phyloP scores from a whole-genome alignment of 2,329 filamentous ascomycete species.

The Pseudocercospora vitis region DNA sequence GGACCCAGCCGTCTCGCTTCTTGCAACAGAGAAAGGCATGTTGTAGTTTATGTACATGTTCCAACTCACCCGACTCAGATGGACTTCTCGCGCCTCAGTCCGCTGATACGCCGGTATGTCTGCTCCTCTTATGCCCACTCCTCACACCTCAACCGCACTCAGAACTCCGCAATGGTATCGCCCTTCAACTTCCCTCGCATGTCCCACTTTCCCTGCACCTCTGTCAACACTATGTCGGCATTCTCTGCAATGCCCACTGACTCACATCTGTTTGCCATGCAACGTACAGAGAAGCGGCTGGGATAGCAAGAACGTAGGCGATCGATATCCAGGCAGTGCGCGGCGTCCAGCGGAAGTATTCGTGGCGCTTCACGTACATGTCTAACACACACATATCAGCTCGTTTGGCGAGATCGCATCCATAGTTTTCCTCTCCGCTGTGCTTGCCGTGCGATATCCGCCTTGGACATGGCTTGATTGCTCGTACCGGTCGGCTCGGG shows the following conservation, averaged over 20 bases:
- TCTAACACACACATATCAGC: too few species aligned
- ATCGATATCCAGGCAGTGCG: constrained; percentile 78
- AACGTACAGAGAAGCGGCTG: constrained; percentile 66
- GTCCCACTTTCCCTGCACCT: constrained; percentile 74
- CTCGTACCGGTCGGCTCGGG: constrained; percentile 18
- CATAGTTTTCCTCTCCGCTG: too few species aligned
- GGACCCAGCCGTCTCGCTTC: too few species aligned
- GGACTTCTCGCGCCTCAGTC: too few species aligned
- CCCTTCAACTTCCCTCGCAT: constrained; percentile 85
- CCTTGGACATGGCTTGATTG: neutral
- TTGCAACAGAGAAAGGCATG: too few species aligned
- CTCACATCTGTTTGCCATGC: constrained; percentile 85
- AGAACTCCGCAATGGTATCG: constrained; percentile 81
- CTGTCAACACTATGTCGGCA: constrained; percentile 15
- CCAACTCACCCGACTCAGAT: too few species aligned
- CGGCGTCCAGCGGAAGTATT: constrained; percentile 92
- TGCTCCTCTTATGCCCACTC: neutral
- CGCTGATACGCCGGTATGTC: constrained; percentile 1
- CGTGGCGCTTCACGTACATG: constrained; percentile 80
- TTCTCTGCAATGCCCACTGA: constrained; percentile 28
- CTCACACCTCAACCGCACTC: constrained; percentile 27
- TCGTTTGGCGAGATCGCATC: too few species aligned
- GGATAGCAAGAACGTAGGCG: constrained; percentile 72
- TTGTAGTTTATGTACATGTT: too few species aligned
- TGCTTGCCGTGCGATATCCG: too few species aligned